These are phyloP conservation scores for Chaetothyriales sp. DNA, from an alignment of 2,329 filamentous ascomycete genomes.

Conservation along the genomic window DNA sequence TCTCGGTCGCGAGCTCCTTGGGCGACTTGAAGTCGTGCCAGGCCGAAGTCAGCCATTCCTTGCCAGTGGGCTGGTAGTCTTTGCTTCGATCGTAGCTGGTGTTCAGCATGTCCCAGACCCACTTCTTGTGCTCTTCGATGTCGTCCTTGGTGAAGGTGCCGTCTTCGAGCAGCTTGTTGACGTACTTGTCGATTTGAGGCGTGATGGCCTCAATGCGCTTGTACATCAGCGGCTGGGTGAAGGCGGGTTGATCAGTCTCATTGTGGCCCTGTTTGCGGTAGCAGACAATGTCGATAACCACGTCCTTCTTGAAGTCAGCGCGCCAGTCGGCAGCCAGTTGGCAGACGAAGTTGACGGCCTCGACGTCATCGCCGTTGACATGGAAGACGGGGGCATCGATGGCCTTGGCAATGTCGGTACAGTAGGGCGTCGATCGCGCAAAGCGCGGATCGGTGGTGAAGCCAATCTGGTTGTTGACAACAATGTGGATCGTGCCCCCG, in stretches of 20 bases:
- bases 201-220: constrained; percentile 83
- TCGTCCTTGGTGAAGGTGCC: constrained; percentile 95
- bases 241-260: constrained; percentile 97
- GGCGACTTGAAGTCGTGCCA: constrained; percentile 99
- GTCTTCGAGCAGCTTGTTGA: constrained; percentile 78
- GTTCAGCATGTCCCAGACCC: constrained; percentile 98
- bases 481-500: constrained; percentile 88
- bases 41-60: constrained; percentile 96
- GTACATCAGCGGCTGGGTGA: constrained; percentile 99
- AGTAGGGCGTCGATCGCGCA: constrained; percentile 93
- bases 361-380: constrained; percentile 96
- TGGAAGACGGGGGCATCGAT: constrained; percentile 98
- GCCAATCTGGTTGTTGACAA: constrained; percentile 99
- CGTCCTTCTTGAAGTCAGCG: constrained; percentile 95
- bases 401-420: constrained; percentile 96
- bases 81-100: constrained; percentile 96
- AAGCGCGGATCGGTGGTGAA: constrained; percentile 98
- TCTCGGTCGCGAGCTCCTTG: constrained; percentile 88
- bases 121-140: constrained; percentile 97
- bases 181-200: constrained; percentile 78
- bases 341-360: constrained; percentile 96
- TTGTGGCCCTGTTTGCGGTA: constrained; percentile 99
- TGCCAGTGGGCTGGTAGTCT: constrained; percentile 89
- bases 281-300: constrained; percentile 95
- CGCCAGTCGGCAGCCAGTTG: constrained; percentile 96